phyloP scores from a whole-genome alignment of 2,329 filamentous ascomycete species.

The Claviceps sp. region DNA sequence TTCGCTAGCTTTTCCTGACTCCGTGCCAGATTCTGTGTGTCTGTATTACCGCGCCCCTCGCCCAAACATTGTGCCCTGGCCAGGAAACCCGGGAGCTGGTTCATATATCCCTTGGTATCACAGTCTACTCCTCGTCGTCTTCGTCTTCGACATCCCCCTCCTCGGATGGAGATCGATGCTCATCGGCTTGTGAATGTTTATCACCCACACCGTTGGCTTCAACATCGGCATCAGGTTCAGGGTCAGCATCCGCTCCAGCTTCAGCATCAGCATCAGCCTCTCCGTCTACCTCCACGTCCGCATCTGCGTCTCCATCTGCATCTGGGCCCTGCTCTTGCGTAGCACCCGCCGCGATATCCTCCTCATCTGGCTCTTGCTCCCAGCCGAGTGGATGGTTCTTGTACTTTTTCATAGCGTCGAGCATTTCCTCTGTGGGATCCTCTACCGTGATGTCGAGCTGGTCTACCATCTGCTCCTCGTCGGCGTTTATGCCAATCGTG shows the following conservation, averaged over 20 bases:
- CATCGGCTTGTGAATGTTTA: conserved; percentile 6
- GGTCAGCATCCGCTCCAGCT: conserved; percentile 1
- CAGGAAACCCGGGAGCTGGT: not conserved
- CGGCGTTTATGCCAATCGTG: conserved; percentile 29
- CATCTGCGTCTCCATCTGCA: conserved; percentile 14
- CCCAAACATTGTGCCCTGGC: not conserved
- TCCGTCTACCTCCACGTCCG: conserved; percentile 11
- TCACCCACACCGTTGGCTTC: conserved; percentile 9
- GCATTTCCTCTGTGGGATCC: conserved; percentile 41
- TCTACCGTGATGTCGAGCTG: conserved; percentile 41
- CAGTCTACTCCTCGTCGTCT: not conserved
- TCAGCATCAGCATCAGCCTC: conserved; percentile 1
- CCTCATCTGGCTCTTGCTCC: conserved; percentile 25
- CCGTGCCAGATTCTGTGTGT: not conserved
- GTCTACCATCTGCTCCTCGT: conserved; percentile 39
- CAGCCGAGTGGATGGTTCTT: conserved; percentile 38
- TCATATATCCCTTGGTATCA: not conserved
- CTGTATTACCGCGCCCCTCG: no score
- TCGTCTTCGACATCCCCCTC: conserved; percentile 27
- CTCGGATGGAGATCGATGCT: conserved; percentile 17
- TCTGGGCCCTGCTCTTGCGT: conserved; percentile 1
- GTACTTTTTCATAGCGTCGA: conserved; percentile 37
- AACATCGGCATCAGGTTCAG: not conserved
- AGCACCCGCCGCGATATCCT: conserved; percentile 20
- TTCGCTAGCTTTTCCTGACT: not conserved